Evolutionary conservation across 2,329 filamentous ascomycete genomes (phyloP), one percentile per base, ranked within the genome.

Genomic region (Colletotrichum spinosum): DNA sequence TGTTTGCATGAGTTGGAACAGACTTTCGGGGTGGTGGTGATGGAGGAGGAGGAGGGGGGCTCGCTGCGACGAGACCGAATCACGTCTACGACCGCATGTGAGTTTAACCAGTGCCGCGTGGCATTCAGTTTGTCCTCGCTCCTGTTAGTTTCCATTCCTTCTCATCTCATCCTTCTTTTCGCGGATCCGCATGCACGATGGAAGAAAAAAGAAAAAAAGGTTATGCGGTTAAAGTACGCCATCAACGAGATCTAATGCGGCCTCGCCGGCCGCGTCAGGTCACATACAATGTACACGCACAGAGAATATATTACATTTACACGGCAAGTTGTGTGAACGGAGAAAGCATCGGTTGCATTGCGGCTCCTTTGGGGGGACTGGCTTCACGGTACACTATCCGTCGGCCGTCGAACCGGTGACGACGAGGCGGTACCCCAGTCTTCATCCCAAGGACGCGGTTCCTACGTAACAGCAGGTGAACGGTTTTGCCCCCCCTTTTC

Each of bases 341-440:
- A 61, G 46, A 56, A 65, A 61, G 62, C 45, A 15, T 65, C 62
- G 62, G 62, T 35, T 48, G 25, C 50, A 65, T 46, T 46, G 54
- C 59, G 64, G 59, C 60, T 63, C 53, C 60, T 59, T 55, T 64
- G 59, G 53, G 60, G 53, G 41, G 39, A 9, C 55, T 25, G 34
- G 35, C 2, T 11, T 8, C 6, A 51, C 17, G 8, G 38, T 9
- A 34, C 15, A 15, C 17, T 15, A 25, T 25, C 25, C 25, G 25
- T 25, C 25, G 25, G 25, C 25, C 4, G 25, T 25, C 25, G 25
- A 25, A 25, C 25, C 25, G 25, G 25, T 5, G 25, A 25, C 25
- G 25, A 25, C 25, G 25, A 25, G 25, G 25, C 4, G 25, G 4
- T 15, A 41, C 35, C 11, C n/a, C 39, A 13, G 17, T 13, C 35